These are phyloP conservation scores for Micractinium sp. DNA, from an alignment of 139 green algal species.

Conservation along the genomic window DNA sequence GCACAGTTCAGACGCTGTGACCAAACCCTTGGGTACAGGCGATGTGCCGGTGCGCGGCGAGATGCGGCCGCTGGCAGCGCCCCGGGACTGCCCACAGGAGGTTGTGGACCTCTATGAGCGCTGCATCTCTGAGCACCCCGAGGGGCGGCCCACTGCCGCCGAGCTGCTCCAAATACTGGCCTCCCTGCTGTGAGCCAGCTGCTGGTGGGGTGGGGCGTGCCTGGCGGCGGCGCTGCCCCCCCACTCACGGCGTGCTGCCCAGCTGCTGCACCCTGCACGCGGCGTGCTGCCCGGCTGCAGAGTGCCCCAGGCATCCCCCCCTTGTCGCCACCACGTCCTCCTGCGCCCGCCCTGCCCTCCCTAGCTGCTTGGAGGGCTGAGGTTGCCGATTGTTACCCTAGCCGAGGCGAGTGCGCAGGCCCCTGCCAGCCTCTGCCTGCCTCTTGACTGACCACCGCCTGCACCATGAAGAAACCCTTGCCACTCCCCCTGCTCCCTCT, in stretches of 20 bases:
- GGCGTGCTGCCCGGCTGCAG: too few relatives aligned
- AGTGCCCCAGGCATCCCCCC: too few relatives aligned
- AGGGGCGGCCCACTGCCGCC: slow-evolving; percentile 36
- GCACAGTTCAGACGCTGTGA: background rate
- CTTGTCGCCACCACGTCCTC: too few relatives aligned
- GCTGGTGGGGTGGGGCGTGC: background rate
- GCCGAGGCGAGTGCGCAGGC: too few relatives aligned
- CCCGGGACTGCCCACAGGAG: slow-evolving; percentile 47
- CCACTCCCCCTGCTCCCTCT: too few relatives aligned
- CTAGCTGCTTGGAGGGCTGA: too few relatives aligned
- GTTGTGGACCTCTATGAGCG: slow-evolving; percentile 43
- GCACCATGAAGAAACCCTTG: too few relatives aligned
- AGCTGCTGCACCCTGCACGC: too few relatives aligned
- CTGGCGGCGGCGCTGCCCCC: background rate
- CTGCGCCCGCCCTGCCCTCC: too few relatives aligned
- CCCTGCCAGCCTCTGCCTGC: too few relatives aligned
- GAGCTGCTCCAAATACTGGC: slow-evolving; percentile 39
- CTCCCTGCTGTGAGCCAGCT: slow-evolving; percentile 1
- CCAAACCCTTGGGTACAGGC: slow-evolving; percentile 16
- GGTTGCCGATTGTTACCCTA: too few relatives aligned
- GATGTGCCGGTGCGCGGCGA: slow-evolving; percentile 47
- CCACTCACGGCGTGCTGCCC: background rate
- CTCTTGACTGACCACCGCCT: too few relatives aligned
- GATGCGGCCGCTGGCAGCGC: slow-evolving; percentile 41
- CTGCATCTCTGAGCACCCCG: slow-evolving; percentile 45